Evolutionary conservation across 805 yeast species (phyloP).

Genomic region (Candida peoriensis): DNA sequence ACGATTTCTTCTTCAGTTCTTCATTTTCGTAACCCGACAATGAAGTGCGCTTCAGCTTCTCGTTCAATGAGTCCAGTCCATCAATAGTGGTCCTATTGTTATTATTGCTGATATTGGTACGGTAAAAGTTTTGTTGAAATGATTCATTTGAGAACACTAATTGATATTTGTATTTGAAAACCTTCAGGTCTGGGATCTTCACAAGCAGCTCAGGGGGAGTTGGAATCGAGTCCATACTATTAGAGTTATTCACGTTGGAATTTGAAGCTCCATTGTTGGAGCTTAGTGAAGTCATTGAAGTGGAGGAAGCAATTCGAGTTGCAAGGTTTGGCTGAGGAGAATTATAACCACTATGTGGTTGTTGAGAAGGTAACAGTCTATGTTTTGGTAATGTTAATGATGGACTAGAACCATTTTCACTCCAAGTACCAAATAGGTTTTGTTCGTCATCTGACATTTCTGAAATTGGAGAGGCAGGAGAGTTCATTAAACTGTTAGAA

Average conservation of each 20-base stretch:
- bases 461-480: conserved; percentile 18
- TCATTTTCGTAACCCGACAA: too few relatives aligned
- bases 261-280: conserved; percentile 1
- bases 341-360: too few relatives aligned
- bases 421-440: too few relatives aligned
- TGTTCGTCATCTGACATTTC: conserved; percentile 20
- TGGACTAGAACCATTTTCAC: too few relatives aligned
- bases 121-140: conserved; percentile 25
- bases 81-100: too few relatives aligned
- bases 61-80: too few relatives aligned
- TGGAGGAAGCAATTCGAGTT: conserved; percentile 8
- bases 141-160: conserved; percentile 39
- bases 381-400: conserved; percentile 4
- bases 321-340: too few relatives aligned
- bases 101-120: conserved; percentile 14
- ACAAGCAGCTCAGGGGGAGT: conserved; percentile 41
- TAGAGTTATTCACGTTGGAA: not conserved
- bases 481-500: conserved; percentile 11
- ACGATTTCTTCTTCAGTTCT: conserved; percentile 1
- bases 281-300: conserved; percentile 14
- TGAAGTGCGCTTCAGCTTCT: too few relatives aligned
- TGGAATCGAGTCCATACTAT: conserved; percentile 25
- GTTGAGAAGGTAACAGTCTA: conserved; percentile 1
- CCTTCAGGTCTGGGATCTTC: conserved; percentile 38
- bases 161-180: conserved; percentile 45